Evolutionary conservation across 2,329 filamentous ascomycete species (phyloP), one percentile per base, ranked within the genome.

Genomic region (Colletotrichum australisinense): DNA sequence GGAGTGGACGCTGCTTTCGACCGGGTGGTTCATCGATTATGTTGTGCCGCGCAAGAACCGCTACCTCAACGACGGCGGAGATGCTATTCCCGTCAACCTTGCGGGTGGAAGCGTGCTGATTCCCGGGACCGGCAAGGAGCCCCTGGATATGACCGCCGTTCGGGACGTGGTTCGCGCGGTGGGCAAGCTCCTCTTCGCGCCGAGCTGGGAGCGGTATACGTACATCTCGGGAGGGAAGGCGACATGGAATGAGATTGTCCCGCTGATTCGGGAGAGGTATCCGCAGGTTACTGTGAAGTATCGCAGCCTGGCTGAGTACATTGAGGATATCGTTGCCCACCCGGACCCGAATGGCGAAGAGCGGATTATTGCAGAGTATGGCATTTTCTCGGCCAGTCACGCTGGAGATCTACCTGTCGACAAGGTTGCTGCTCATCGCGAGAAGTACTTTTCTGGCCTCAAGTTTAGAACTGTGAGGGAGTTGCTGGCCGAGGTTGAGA

Each of bases 1-100:
- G 1, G 74, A 76, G 42, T 76, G 75, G 73, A 76, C 75, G 24
- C 57, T 76, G 7, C 22, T 76, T 26, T 72, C 60, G 2, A 60
- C 30, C 8, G 73, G 74, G 38, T 76, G 72, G 74, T 58, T 76
- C 9, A 42, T 68, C 19, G 75, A 76, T 42, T 75, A 73, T 19
- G 30, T 74, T n/a, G 35, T 75, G 4, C 74, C 74, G 30, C 30
- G 46, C 12, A 57, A 32, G 49, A 70, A 74, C 49, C 68, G 72
- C 7, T 52, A 67, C 12, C 63, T 75, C 42, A 63, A 60, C n/a
- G 72, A 74, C 30, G 57, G 49, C 4, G 72, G 66, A 6, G 72
- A 73, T 3, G 53, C 58, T 5, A 70, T 62, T 32, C 65, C 65
- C n/a, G 52, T 75, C 53, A 63, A 75, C 53, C 22, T 67, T 22